These are phyloP conservation scores for Pestalotiopsis sp. DNA, from an alignment of 2,329 filamentous ascomycete genomes.

Conservation along the genomic window DNA sequence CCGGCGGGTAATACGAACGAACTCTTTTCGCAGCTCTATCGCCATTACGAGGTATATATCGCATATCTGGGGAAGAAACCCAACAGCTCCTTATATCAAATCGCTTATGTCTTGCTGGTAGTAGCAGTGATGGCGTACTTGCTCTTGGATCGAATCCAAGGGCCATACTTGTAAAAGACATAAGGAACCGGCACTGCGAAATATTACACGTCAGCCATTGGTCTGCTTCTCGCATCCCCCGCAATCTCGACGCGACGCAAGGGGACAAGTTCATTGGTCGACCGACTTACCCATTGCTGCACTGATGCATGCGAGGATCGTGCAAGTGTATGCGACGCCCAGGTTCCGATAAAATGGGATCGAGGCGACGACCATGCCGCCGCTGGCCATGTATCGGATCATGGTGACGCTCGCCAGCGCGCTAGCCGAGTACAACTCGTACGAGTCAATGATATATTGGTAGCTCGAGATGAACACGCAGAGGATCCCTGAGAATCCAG, in stretches of 20 bases:
- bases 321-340: conserved; percentile 38
- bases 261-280: neutral
- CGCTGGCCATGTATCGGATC: conserved; percentile 38
- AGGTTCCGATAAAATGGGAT: conserved; percentile 37
- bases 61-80: neutral
- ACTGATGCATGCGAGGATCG: conserved; percentile 37
- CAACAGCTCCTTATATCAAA: neutral
- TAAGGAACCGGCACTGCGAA: conserved; percentile 40
- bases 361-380: conserved; percentile 30
- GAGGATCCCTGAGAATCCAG: conserved; percentile 26
- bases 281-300: conserved; percentile 27
- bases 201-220: neutral
- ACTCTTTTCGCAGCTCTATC: neutral
- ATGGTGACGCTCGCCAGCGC: conserved; percentile 42
- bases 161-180: conserved; percentile 39
- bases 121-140: conserved; percentile 23
- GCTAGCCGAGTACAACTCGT: conserved; percentile 39
- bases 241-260: neutral
- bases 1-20: neutral
- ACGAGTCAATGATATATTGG: conserved; percentile 49
- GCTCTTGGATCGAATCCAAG: conserved; percentile 30
- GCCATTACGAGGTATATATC: neutral
- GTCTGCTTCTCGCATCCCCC: neutral
- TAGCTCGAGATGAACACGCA: conserved; percentile 42
- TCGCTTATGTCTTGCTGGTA: neutral